Evolutionary conservation across 164 flowering plant genomes (phyloP).

Genomic region (Saururus chinensis): DNA sequence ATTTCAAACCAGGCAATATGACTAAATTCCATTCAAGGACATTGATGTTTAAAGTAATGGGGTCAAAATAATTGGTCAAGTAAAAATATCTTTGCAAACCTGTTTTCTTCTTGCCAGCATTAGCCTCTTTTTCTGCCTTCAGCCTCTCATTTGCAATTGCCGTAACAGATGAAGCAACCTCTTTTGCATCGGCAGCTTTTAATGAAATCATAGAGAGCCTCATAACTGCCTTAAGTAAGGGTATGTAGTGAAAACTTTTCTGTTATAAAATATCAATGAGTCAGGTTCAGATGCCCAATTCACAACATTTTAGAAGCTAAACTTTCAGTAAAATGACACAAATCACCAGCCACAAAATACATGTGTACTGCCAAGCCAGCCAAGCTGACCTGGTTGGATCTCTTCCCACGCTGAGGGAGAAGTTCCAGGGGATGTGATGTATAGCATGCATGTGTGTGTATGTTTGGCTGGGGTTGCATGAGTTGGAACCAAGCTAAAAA

Average conservation of each 20-base stretch:
- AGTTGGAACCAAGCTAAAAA: too few relatives aligned
- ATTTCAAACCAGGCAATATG: not conserved
- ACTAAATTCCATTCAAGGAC: not conserved
- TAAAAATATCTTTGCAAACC: slow-evolving; percentile 24
- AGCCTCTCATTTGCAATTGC: slow-evolving; percentile 94
- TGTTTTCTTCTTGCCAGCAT: slow-evolving; percentile 80
- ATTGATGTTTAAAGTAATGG: not conserved
- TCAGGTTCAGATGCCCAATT: not conserved
- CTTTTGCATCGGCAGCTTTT: slow-evolving; percentile 94
- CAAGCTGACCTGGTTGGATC: too few relatives aligned
- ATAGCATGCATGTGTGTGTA: too few relatives aligned
- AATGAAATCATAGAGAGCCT: slow-evolving; percentile 63
- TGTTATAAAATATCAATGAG: slow-evolving; percentile 16
- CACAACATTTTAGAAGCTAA: not conserved
- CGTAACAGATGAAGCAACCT: slow-evolving; percentile 77
- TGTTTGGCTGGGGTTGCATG: too few relatives aligned
- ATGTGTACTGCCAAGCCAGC: too few relatives aligned
- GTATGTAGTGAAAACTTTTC: slow-evolving; percentile 91
- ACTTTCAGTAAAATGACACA: too few relatives aligned
- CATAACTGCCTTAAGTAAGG: slow-evolving; percentile 78
- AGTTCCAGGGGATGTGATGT: too few relatives aligned
- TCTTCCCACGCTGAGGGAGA: too few relatives aligned
- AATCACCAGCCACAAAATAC: too few relatives aligned
- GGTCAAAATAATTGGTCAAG: too few relatives aligned
- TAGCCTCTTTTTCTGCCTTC: slow-evolving; percentile 91